Base-by-base conservation (phyloP, 768 basidiomycete species). In the Dioszegia hungarica region DNA sequence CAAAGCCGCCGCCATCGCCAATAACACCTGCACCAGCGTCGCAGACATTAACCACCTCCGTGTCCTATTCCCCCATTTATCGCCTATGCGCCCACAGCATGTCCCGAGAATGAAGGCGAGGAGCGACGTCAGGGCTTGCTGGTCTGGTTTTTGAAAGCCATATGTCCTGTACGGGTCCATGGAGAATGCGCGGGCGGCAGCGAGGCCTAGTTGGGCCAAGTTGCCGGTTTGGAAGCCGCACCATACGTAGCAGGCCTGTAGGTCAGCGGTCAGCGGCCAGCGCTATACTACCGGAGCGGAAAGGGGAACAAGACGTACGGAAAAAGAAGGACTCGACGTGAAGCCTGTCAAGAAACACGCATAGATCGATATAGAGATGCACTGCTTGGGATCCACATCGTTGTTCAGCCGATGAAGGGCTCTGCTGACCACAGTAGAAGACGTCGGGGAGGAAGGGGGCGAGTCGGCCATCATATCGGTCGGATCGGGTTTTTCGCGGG, bases 61-160 rank as follows among this genome's bases (percentile, higher is more conserved):
- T 39, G 84, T 85, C 64, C 84, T 83, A 11, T 83, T 67, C 0
- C 90, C 90, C 24, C 91, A 80, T 56, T 80, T 80, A 77, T 93
- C 89, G n/a, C 90, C 89, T 15, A 74, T 25, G 22, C 89, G 85
- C 0, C 90, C 90, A 51, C 89, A 46, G 73, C 82, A 84, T n/a
- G 89, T 83, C 6, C 90, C 90, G 10, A 79, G 55, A 62, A 87
- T 81, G 81, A 92, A 92, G n/a, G 83, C 75, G 56, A 88, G 67
- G 11, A 92, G 76, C n/a, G 88, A 89, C 33, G 82, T 83, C 51
- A 94, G 79, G 15, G 90, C 90, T 73, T 90, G 89, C 72, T 84
- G 85, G 66, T 95, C 91, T 2, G 89, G 81, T 54, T 81, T 82
- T 74, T 89, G 89, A 78, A 93, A 91, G 0, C 80, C 75, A 41